Evolutionary conservation across 2,329 filamentous ascomycete species (phyloP).

Genomic region (Alternaria sp.): DNA sequence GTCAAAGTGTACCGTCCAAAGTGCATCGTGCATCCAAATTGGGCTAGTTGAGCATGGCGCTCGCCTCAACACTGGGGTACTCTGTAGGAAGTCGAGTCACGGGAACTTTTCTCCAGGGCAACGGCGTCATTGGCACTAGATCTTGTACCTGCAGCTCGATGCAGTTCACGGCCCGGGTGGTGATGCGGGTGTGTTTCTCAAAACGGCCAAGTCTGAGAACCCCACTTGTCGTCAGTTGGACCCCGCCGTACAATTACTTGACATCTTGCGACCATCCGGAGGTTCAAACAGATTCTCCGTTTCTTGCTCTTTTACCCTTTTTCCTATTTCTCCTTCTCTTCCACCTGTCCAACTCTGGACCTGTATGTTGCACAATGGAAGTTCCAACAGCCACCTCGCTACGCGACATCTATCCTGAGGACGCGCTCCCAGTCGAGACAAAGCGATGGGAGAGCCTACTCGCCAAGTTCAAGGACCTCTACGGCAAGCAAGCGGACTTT

Average conservation of each 20-base stretch:
- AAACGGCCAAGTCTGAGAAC: conserved; percentile 34
- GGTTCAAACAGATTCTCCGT: conserved; percentile 20
- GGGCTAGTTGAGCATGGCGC: not conserved
- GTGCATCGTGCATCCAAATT: not conserved
- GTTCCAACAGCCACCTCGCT: conserved; percentile 81
- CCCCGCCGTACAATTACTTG: conserved; percentile 32
- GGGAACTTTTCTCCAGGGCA: not conserved
- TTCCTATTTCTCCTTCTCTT: conserved; percentile 14
- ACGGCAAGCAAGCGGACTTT: conserved; percentile 77
- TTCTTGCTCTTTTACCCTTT: not conserved
- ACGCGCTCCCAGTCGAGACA: conserved; percentile 72
- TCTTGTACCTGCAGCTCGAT: conserved; percentile 30
- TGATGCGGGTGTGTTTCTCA: conserved; percentile 30
- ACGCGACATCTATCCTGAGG: conserved; percentile 81
- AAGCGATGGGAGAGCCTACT: conserved; percentile 80
- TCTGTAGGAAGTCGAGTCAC: not conserved
- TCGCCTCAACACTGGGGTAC: not conserved
- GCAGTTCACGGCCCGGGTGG: conserved; percentile 24
- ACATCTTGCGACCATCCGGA: conserved; percentile 31
- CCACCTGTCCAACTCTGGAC: not conserved
- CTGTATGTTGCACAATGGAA: conserved; percentile 41
- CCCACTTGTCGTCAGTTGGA: conserved; percentile 32
- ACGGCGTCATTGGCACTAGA: conserved; percentile 9
- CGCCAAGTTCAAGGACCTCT: conserved; percentile 72
- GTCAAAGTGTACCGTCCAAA: not conserved